phyloP scores from a whole-genome alignment of 2,329 filamentous ascomycete genomes.

The Beauveria brongniartii region DNA sequence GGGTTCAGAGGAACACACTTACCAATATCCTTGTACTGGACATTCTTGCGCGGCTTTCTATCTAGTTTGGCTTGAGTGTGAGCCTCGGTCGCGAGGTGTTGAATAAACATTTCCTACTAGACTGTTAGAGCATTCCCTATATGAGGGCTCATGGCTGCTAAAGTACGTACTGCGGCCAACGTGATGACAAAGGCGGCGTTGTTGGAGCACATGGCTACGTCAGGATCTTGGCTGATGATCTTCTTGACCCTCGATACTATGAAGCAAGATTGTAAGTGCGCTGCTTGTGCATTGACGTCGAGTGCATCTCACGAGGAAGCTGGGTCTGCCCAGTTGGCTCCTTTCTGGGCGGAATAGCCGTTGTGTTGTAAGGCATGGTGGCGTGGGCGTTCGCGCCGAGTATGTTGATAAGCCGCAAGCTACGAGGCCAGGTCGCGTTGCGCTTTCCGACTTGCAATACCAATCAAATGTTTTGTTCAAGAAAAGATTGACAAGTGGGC shows the following conservation, averaged over 20 bases:
- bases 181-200: constrained; percentile 93
- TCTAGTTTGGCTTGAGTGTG: constrained; percentile 87
- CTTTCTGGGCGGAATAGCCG: constrained; percentile 68
- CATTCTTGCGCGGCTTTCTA: constrained; percentile 82
- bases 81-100: constrained; percentile 77
- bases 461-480: not conserved
- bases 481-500: not conserved
- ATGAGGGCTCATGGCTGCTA: not conserved
- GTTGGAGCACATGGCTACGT: constrained; percentile 79
- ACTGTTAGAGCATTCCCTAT: constrained; percentile 3
- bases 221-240: constrained; percentile 82
- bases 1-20: constrained; percentile 20
- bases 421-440: too few relatives aligned
- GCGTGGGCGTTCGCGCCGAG: not conserved
- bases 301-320: constrained; percentile 62
- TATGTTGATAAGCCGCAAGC: not conserved
- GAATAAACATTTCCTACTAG: constrained; percentile 88
- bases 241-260: constrained; percentile 91
- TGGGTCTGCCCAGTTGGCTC: constrained; percentile 80
- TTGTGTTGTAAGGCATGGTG: constrained; percentile 83
- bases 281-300: not conserved
- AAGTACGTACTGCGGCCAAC: constrained; percentile 62
- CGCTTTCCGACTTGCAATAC: not conserved
- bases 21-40: constrained; percentile 94
- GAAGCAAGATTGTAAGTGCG: constrained; percentile 9